Percentiles rank a stretch among this genome's conserved stretches.
These are phyloP conservation scores for Mrakia hoshinonis DNA, from an alignment of 768 basidiomycete genomes.

Conservation along the genomic window DNA sequence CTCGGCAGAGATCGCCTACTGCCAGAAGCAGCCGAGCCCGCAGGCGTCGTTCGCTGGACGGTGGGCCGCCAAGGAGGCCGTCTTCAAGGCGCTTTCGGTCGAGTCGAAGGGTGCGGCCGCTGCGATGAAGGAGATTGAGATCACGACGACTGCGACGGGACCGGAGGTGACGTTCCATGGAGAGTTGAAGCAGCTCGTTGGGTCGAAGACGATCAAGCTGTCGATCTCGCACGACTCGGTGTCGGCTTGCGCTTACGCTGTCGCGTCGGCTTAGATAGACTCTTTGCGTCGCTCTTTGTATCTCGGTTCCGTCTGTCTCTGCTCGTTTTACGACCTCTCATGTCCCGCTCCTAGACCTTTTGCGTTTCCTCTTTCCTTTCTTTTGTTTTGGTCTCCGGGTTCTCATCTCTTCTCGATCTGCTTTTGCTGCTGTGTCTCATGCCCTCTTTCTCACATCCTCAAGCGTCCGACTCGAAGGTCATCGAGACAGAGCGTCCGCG, in stretches of 20 bases:
- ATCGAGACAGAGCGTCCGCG: too few relatives aligned
- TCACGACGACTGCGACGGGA: constrained; percentile 40
- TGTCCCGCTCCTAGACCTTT: not conserved
- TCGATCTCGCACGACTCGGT: constrained; percentile 26
- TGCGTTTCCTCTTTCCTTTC: not conserved
- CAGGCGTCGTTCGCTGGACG: constrained; percentile 87
- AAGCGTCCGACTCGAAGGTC: too few relatives aligned
- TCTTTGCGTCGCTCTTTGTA: not conserved
- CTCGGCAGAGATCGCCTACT: constrained; percentile 75
- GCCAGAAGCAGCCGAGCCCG: constrained; percentile 72
- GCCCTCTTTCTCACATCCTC: not conserved
- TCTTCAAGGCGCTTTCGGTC: constrained; percentile 90
- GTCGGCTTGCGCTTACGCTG: constrained; percentile 22
- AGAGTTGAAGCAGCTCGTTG: constrained; percentile 11
- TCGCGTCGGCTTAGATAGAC: constrained; percentile 11
- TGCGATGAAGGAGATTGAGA: constrained; percentile 95
- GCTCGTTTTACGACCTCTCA: constrained; percentile 8
- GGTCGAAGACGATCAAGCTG: constrained; percentile 20
- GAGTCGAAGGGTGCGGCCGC: constrained; percentile 85
- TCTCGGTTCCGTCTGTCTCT: not conserved
- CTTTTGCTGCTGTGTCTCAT: not conserved
- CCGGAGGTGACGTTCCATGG: constrained; percentile 17
- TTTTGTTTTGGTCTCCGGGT: not conserved
- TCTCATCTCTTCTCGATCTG: not conserved
- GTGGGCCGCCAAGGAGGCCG: constrained; percentile 91